phyloP scores from a whole-genome alignment of 108 stramenopile species.

The Fragilariopsis cylindrus region DNA sequence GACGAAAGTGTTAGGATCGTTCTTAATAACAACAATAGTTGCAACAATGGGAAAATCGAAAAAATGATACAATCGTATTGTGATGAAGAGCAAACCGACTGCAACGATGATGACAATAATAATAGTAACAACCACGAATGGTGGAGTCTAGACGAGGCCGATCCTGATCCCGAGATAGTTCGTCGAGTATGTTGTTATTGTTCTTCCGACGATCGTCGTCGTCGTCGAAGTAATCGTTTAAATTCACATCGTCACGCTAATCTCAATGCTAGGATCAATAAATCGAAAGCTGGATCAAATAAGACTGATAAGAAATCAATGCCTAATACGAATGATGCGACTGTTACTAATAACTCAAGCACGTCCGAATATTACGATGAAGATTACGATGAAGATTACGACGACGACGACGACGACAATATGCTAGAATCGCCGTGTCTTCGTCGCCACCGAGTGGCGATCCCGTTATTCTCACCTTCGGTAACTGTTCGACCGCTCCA shows the following conservation, averaged over 20 bases:
- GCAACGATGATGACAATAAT: background rate
- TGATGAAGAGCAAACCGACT: background rate
- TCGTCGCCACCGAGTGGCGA: background rate
- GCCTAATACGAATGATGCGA: background rate
- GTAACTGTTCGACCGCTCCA: background rate
- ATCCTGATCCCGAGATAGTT: background rate
- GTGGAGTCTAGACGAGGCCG: background rate
- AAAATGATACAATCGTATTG: background rate
- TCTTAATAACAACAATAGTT: background rate
- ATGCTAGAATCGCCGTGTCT: background rate
- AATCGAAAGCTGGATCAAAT: background rate
- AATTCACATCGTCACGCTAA: background rate
- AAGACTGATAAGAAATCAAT: background rate
- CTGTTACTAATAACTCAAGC: background rate
- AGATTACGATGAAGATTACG: background rate
- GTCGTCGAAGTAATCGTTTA: background rate
- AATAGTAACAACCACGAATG: background rate
- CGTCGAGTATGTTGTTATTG: background rate
- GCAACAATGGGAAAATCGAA: background rate
- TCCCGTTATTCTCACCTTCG: conserved; percentile 2
- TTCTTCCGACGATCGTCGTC: background rate
- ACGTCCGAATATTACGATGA: background rate
- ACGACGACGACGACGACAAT: background rate
- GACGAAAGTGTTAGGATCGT: conserved; percentile 1
- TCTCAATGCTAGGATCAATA: background rate